phyloP scores from a whole-genome alignment of 805 yeast genomes.

The Hyphopichia homilentoma region DNA sequence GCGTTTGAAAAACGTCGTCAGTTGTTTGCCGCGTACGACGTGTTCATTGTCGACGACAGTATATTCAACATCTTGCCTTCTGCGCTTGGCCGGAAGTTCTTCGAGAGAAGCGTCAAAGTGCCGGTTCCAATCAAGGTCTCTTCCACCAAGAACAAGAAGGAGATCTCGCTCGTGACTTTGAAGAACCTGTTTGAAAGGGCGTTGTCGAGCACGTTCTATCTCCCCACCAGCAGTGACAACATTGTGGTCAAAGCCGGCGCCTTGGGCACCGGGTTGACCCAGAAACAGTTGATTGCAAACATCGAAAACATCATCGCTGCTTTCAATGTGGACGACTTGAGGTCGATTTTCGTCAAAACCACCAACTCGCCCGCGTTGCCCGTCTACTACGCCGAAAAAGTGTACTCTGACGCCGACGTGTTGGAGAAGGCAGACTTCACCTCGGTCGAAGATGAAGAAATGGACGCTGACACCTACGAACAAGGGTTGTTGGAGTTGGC shows the following conservation, averaged over 20 bases:
- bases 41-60: slow-evolving; percentile 83
- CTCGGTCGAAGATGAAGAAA: slow-evolving; percentile 25
- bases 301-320: slow-evolving; percentile 49
- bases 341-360: slow-evolving; percentile 63
- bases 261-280: slow-evolving; percentile 32
- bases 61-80: slow-evolving; percentile 78
- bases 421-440: slow-evolving; percentile 23
- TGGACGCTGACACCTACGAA: slow-evolving; percentile 61
- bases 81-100: slow-evolving; percentile 77
- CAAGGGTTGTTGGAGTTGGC: slow-evolving; percentile 78
- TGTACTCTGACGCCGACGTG: slow-evolving; percentile 50
- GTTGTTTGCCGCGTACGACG: slow-evolving; percentile 61
- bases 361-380: slow-evolving; percentile 80
- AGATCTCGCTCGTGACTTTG: slow-evolving; percentile 48
- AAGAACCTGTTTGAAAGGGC: slow-evolving; percentile 57
- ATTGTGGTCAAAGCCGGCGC: slow-evolving; percentile 66
- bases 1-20: slow-evolving; percentile 86
- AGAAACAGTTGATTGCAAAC: slow-evolving; percentile 57
- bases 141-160: slow-evolving; percentile 26
- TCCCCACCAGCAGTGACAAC: slow-evolving; percentile 72
- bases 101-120: slow-evolving; percentile 48
- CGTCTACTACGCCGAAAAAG: slow-evolving; percentile 61
- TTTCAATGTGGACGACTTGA: slow-evolving; percentile 45
- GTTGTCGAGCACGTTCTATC: slow-evolving; percentile 53
- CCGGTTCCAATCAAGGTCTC: slow-evolving; percentile 43